Percentiles rank a stretch among this genome's conserved stretches.
phyloP scores from a whole-genome alignment of 2,329 filamentous ascomycete genomes.

The Dactylonectria macrodidyma region DNA sequence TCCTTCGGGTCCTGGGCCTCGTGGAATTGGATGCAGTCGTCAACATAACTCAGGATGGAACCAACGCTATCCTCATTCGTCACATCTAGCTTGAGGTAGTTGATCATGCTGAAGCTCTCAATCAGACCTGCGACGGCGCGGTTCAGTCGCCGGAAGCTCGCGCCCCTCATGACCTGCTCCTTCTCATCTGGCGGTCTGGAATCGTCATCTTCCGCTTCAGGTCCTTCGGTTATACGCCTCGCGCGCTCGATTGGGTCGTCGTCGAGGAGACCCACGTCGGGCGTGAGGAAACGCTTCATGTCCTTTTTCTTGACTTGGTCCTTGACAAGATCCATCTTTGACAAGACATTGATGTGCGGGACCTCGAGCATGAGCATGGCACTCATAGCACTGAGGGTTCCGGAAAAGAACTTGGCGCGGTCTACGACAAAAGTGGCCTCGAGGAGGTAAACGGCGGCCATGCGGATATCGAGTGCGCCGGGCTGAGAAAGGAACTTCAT shows the following conservation, averaged over 20 bases:
- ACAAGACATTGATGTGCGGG: conserved; percentile 95
- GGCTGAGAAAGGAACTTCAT: conserved; percentile 84
- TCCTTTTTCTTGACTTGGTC: conserved; percentile 90
- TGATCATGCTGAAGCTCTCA: conserved; percentile 98
- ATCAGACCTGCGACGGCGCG: conserved; percentile 91
- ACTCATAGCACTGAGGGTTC: conserved; percentile 96
- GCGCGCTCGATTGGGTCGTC: conserved; percentile 76
- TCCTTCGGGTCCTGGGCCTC: conserved; percentile 94
- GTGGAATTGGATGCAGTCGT: conserved; percentile 93
- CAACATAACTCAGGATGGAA: conserved; percentile 89
- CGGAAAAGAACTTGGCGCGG: conserved; percentile 96
- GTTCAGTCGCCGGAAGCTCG: conserved; percentile 87
- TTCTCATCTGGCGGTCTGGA: conserved; percentile 74
- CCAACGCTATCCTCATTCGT: conserved; percentile 94
- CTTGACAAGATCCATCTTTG: conserved; percentile 98
- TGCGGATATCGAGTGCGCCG: conserved; percentile 87
- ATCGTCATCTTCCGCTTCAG: conserved; percentile 65
- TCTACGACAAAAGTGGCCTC: conserved; percentile 97
- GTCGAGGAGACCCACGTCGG: conserved; percentile 86
- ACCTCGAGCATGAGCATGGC: conserved; percentile 99
- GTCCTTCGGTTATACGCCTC: conserved; percentile 56
- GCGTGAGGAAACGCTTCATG: conserved; percentile 89
- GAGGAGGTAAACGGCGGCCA: conserved; percentile 94
- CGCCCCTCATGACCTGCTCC: conserved; percentile 82
- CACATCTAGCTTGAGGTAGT: conserved; percentile 90